Evolutionary conservation across 331 rosid species (phyloP).

Genomic region (Malus hybrid): DNA sequence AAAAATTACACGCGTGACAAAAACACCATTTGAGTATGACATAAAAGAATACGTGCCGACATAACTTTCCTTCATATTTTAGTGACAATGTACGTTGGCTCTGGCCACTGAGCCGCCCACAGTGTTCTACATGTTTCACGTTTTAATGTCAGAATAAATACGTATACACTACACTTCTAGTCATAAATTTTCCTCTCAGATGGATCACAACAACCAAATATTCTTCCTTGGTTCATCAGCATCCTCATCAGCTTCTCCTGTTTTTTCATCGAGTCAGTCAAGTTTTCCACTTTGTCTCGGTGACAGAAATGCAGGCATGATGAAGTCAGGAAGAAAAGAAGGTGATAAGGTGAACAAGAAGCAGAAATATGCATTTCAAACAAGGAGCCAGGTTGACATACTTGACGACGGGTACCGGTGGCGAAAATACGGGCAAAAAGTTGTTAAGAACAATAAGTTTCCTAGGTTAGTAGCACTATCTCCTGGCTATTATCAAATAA

Average conservation of each 20-base stretch:
- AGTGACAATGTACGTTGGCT: background rate
- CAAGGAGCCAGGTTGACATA: constrained; percentile 55
- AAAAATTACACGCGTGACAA: no score
- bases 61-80: background rate
- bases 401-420: constrained; percentile 66
- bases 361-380: constrained; percentile 51
- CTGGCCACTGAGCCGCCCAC: constrained; percentile 30
- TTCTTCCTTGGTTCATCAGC: background rate
- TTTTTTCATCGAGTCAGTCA: background rate
- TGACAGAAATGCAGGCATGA: background rate
- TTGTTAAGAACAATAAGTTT: constrained; percentile 44
- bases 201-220: constrained; percentile 20
- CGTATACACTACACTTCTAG: background rate
- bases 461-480: constrained; percentile 37
- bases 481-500: background rate
- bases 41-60: background rate
- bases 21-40: background rate
- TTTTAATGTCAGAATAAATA: background rate
- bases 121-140: background rate
- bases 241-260: background rate
- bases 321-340: constrained; percentile 14
- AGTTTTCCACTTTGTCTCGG: background rate
- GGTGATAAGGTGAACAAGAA: background rate
- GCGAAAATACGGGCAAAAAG: constrained; percentile 70
- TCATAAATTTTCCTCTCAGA: background rate